Conservation (phyloP, 2,329 filamentous ascomycete genomes). For the Scortechinia acanthostroma region DNA sequence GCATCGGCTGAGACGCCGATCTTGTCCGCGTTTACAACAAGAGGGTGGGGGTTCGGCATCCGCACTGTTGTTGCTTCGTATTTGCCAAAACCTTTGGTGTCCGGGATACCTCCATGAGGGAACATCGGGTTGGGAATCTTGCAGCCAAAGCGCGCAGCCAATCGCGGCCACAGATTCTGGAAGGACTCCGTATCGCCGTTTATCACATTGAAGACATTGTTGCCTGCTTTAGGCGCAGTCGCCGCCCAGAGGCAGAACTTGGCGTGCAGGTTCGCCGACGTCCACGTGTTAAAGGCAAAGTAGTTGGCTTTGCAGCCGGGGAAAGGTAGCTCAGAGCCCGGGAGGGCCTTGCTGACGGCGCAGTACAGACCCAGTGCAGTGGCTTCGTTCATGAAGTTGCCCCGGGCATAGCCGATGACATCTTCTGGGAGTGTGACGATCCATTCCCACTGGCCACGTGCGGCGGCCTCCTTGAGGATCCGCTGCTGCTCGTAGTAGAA, state of each 20-base stretch:
- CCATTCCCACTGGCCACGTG: slow-evolving; percentile 5
- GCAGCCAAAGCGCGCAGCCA: slow-evolving; percentile 23
- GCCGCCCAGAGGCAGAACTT: slow-evolving; percentile 20
- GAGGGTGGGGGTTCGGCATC: slow-evolving; percentile 15
- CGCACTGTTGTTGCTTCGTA: slow-evolving; percentile 8
- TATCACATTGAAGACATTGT: slow-evolving; percentile 30
- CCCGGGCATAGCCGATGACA: slow-evolving; percentile 6
- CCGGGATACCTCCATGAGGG: slow-evolving; percentile 4
- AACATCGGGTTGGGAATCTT: slow-evolving; percentile 20
- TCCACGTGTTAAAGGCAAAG: slow-evolving; percentile 15
- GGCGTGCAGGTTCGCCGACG: slow-evolving; percentile 14
- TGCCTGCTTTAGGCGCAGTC: slow-evolving; percentile 17
- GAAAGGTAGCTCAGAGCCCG: background rate
- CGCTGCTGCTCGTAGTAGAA: slow-evolving; percentile 7
- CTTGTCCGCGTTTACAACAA: slow-evolving; percentile 15
- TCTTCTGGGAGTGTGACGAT: slow-evolving; percentile 3
- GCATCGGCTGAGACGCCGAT: slow-evolving; percentile 16
- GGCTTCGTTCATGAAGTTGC: slow-evolving; percentile 23
- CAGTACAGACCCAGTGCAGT: slow-evolving; percentile 17
- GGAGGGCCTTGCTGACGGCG: slow-evolving; percentile 4
- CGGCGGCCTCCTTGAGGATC: slow-evolving; percentile 5
- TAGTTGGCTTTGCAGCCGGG: slow-evolving; percentile 10
- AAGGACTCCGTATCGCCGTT: slow-evolving; percentile 30
- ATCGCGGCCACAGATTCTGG: slow-evolving; percentile 30
- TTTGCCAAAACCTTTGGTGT: background rate